A percentile compares a stretch with the other conserved stretches of the same genome.
Evolutionary conservation across 75 land plant genomes (phyloP).

Genomic region (Selaginella moellendorffii): DNA sequence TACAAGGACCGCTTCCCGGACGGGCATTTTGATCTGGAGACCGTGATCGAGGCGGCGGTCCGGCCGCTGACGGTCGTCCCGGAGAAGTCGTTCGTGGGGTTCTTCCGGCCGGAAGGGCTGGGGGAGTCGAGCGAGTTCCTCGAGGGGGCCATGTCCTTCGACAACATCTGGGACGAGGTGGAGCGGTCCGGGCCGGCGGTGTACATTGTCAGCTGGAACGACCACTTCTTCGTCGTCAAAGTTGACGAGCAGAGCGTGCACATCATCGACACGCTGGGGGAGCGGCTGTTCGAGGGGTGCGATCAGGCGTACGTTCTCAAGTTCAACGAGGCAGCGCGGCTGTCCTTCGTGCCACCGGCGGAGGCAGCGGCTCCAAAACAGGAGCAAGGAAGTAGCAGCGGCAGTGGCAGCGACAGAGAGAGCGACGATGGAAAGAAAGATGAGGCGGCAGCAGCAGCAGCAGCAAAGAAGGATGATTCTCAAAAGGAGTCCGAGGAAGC

Average conservation of each 20-base stretch:
- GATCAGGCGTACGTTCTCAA: constrained; percentile 73
- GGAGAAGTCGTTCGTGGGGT: constrained; percentile 66
- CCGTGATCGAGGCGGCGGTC: constrained; percentile 57
- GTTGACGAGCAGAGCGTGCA: constrained; percentile 66
- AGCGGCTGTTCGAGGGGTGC: constrained; percentile 82
- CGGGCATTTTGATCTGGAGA: constrained; percentile 86
- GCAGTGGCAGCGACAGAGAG: too few relatives aligned
- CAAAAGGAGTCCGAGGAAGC: neutral
- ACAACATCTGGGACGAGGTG: constrained; percentile 93
- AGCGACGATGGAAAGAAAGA: too few relatives aligned
- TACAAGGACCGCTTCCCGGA: constrained; percentile 60
- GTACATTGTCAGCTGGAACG: constrained; percentile 96
- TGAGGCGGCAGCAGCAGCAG: too few relatives aligned
- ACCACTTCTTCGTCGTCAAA: constrained; percentile 84
- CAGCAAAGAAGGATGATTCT: too few relatives aligned
- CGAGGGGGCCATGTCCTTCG: constrained; percentile 76
- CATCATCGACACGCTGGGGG: constrained; percentile 89
- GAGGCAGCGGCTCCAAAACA: neutral
- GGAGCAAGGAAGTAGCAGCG: too few relatives aligned
- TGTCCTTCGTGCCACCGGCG: neutral
- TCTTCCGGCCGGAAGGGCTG: constrained; percentile 64
- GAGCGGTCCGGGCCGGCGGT: constrained; percentile 24
- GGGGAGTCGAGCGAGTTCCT: constrained; percentile 46
- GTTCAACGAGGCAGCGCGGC: constrained; percentile 42
- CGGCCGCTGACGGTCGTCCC: constrained; percentile 53